Evolutionary conservation across 1,284 basidiomycete species (phyloP), one percentile per base, ranked within the genome.

Genomic region (Pseudozyma flocculosa): DNA sequence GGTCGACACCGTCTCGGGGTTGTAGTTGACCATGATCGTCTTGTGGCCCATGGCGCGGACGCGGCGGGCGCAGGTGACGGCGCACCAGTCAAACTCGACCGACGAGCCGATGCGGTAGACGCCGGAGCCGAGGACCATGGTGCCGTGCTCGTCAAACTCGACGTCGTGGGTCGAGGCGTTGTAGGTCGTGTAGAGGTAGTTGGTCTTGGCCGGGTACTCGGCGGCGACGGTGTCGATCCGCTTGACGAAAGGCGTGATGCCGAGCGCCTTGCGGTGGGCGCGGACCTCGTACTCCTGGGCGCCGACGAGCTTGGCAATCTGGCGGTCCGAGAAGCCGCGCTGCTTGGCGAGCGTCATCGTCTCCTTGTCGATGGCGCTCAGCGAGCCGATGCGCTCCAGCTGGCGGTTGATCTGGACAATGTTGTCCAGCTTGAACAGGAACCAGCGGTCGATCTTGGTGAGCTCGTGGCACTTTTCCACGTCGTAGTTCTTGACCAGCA

Each of bases 21-120:
- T 98, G 82, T 99, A 98, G 83, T 98, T 99, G 84, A 99, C 85
- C 94, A 98, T 98, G 82, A 98, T 88, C 40, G 95, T 97, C 82
- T 87, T 86, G 80, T 90, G 88, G 77, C 92, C 92, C 85, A 92
- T 88, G 62, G 88, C 86, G 65, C 93, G 84, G 64, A 98, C 85
- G 76, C 88, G 88, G 62, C 95, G 85, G 38, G 92, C 91, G 79
- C 93, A 97, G 3, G 93, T 97, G 45, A 98, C 95, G 29, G 95
- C 95, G 79, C 95, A 99, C 95, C 95, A 99, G 80, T 99, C 95
- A 79, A 99, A 99, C 82, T 99, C 95, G 78, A 99, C 95, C 61
- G 90, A 94, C 78, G 87, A 90, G 50, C 95, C 95, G 72, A 99
- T 98, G 54, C 95, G 87, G 82, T 99, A 98, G 26, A 99, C 95